Evolutionary conservation across 192 early-diverging fungal species (phyloP).

Genomic region (Neocallimastix lanati): DNA sequence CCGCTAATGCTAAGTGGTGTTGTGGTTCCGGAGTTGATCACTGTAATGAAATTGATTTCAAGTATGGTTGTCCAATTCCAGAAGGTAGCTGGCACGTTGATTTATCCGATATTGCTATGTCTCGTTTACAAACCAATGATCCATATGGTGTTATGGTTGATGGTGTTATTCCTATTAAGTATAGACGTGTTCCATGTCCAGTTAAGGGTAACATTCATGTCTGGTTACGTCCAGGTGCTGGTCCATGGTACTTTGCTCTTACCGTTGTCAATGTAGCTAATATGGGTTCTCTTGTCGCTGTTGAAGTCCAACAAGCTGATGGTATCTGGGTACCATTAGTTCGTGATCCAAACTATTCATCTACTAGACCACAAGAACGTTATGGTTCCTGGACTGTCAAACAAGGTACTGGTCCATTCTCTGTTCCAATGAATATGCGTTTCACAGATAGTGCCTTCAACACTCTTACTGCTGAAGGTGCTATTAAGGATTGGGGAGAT

Average conservation of each 20-base stretch:
- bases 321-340: background rate
- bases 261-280: constrained; percentile 2
- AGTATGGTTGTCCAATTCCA: constrained; percentile 2
- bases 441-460: constrained; percentile 1
- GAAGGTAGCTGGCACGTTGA: background rate
- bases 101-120: constrained; percentile 5
- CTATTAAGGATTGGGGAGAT: background rate
- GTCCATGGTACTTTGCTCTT: constrained; percentile 2
- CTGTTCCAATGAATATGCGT: background rate
- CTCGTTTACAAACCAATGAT: constrained; percentile 2
- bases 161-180: constrained; percentile 2
- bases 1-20: constrained; percentile 4
- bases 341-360: constrained; percentile 4
- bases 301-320: background rate
- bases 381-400: constrained; percentile 4
- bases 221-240: constrained; percentile 2
- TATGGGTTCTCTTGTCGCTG: constrained; percentile 1
- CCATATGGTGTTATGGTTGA: background rate
- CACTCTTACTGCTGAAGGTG: background rate
- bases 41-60: constrained; percentile 3
- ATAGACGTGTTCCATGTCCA: constrained; percentile 1
- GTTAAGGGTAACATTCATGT: constrained; percentile 1
- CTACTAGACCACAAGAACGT: constrained; percentile 5
- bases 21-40: background rate
- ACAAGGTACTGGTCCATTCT: constrained; percentile 4